Percentiles rank a stretch among this genome's conserved stretches.
These are phyloP conservation scores for Penicillium brasilianum DNA, from an alignment of 2,329 filamentous ascomycete genomes.

Conservation along the genomic window DNA sequence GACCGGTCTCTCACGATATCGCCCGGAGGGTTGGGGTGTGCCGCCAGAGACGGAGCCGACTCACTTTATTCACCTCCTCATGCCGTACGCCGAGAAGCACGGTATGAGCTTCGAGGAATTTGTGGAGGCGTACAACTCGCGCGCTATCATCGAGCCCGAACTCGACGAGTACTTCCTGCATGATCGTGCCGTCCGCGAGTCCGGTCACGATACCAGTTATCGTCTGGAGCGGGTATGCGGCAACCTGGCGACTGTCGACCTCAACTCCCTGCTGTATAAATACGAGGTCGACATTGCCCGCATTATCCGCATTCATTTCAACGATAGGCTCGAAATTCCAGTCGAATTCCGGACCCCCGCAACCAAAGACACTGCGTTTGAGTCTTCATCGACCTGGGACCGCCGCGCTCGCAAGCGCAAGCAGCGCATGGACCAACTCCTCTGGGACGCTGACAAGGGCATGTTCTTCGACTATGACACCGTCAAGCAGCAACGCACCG, in stretches of 20 bases:
- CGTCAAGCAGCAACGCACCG: conserved; percentile 75
- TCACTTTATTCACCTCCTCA: conserved; percentile 83
- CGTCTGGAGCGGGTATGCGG: conserved; percentile 87
- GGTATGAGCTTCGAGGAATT: conserved; percentile 82
- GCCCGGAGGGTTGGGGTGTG: conserved; percentile 80
- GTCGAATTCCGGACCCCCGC: conserved; percentile 75
- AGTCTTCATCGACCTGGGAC: conserved; percentile 89
- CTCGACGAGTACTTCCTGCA: conserved; percentile 96
- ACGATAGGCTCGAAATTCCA: conserved; percentile 80
- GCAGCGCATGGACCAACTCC: conserved; percentile 84
- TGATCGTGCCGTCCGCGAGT: conserved; percentile 93
- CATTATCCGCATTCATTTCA: conserved; percentile 82
- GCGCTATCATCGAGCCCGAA: conserved; percentile 78
- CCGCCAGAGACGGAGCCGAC: conserved; percentile 88
- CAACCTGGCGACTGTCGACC: conserved; percentile 87
- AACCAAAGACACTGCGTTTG: conserved; percentile 69
- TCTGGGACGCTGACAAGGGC: conserved; percentile 89
- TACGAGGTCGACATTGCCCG: conserved; percentile 93
- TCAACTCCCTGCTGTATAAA: conserved; percentile 95
- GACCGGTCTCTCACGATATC: conserved; percentile 82
- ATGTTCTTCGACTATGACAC: conserved; percentile 99
- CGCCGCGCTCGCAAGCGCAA: conserved; percentile 84
- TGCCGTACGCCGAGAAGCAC: conserved; percentile 83
- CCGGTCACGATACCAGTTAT: conserved; percentile 95
- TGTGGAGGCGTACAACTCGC: conserved; percentile 83